These are phyloP conservation scores for Microsporum canis DNA, from an alignment of 2,329 filamentous ascomycete genomes.

Conservation along the genomic window DNA sequence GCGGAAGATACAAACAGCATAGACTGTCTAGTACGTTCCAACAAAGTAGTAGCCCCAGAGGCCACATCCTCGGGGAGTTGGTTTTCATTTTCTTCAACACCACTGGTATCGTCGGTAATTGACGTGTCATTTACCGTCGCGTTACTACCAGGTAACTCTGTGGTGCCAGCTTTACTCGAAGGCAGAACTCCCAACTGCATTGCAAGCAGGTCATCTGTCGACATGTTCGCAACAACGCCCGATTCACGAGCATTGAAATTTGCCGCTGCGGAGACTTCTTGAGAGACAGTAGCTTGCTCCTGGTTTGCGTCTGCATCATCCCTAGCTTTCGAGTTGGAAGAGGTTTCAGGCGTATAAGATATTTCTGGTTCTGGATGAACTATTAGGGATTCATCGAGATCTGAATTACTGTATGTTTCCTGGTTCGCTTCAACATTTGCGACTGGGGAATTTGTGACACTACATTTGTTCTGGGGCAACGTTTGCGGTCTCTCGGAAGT, in stretches of 20 bases:
- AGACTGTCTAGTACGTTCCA: slow-evolving; percentile 69
- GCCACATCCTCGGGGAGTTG: slow-evolving; percentile 9
- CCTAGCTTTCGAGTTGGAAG: neutral
- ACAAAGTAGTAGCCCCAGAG: slow-evolving; percentile 38
- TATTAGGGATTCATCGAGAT: neutral
- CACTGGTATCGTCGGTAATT: neutral
- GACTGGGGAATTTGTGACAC: neutral
- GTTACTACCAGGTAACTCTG: neutral
- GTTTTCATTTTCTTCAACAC: neutral
- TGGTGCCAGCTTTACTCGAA: neutral
- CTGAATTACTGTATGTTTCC: neutral
- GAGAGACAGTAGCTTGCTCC: neutral
- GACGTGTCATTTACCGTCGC: neutral
- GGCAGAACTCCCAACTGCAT: neutral
- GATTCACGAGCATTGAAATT: neutral
- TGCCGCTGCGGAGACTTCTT: neutral
- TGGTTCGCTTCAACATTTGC: neutral
- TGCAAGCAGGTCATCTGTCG: neutral
- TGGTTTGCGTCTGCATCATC: neutral
- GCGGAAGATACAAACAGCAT: slow-evolving; percentile 52
- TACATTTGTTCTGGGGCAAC: neutral
- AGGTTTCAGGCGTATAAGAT: neutral
- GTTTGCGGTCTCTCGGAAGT: neutral
- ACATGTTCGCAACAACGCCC: neutral
- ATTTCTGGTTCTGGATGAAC: neutral